Percentiles rank a stretch among this genome's conserved stretches.
Evolutionary conservation across 129 eudicot genomes (phyloP).

Genomic region (Flaveria trinervia): DNA sequence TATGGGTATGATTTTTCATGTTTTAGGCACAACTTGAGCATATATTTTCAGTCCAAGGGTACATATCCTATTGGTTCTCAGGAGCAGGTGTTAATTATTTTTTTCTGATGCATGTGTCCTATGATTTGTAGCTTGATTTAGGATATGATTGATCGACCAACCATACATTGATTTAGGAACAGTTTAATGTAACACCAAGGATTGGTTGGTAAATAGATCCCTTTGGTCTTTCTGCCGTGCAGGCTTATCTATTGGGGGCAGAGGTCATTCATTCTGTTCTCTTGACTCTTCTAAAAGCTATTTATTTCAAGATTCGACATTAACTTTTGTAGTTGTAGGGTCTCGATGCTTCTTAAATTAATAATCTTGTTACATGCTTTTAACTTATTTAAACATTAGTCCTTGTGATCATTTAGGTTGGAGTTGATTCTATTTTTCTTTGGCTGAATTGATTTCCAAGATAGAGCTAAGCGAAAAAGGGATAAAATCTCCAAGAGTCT

Average conservation of each 20-base stretch:
- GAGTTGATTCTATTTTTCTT: constrained; percentile 43
- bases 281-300: not conserved
- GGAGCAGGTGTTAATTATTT: constrained; percentile 38
- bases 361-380: constrained; percentile 3
- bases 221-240: constrained; percentile 98
- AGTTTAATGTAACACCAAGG: constrained; percentile 84
- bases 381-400: no score
- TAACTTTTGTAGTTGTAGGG: not conserved
- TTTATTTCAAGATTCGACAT: not conserved
- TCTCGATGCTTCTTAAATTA: constrained; percentile 24
- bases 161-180: constrained; percentile 73
- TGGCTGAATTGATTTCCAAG: no score
- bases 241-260: constrained; percentile 91
- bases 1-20: constrained; percentile 3
- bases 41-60: constrained; percentile 83
- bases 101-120: not conserved
- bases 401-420: no score
- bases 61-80: constrained; percentile 45
- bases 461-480: no score
- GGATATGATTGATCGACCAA: constrained; percentile 98
- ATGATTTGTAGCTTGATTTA: constrained; percentile 83
- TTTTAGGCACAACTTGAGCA: constrained; percentile 85
- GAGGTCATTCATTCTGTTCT: constrained; percentile 54
- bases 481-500: no score
- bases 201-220: constrained; percentile 99